Base-by-base conservation (phyloP, 2,329 filamentous ascomycete species). In the Huntiella abstrusa region DNA sequence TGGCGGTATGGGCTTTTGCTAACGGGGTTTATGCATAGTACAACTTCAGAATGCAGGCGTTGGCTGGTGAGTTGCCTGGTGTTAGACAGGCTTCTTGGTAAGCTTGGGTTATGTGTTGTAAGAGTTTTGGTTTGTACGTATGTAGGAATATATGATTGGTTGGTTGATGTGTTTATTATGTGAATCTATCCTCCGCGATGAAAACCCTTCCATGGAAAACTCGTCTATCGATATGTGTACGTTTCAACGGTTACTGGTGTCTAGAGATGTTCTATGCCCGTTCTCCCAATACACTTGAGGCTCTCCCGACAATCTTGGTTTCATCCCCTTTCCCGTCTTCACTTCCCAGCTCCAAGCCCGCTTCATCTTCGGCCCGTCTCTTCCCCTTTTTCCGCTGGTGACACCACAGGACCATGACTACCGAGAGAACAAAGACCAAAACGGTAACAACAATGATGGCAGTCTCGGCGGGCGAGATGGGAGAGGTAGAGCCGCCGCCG, bases 61-160 rank as follows among this genome's bases (percentile, higher is more conserved):
- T 95, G 52, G 79, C 73, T 32, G 91, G 91, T 43, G 76, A 84
- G 51, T 60, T 98, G 45, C 88, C 91, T 0, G 91, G 91, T 56
- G 91, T 98, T 47, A 85, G 80, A 71, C 93, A 93, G 69, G 91
- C 91, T 43, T 92, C 83, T 64, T 98, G 91, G 91, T 98, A 83
- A 61, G 22, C 22, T 28, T 28, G 22, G 7, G 3, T 7, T 7
- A 28, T 28, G 22, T 28, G 22, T 10, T 28, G 22, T 28, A 28
- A 28, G 22, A 28, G 6, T 28, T 10, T 28, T 28, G 22, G 22
- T 28, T 28, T 28, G 22, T 28, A 28, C 6, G 22, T 28, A 28
- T 28, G 7, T 28, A 28, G 22, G 22, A 28, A 28, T 28, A 28
- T 2, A 28, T 28, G 6, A 10, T 28, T 28, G 22, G 22, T 28